Evolutionary conservation across 768 basidiomycete species (phyloP).

Genomic region (Kwoniella newhampshirensis): DNA sequence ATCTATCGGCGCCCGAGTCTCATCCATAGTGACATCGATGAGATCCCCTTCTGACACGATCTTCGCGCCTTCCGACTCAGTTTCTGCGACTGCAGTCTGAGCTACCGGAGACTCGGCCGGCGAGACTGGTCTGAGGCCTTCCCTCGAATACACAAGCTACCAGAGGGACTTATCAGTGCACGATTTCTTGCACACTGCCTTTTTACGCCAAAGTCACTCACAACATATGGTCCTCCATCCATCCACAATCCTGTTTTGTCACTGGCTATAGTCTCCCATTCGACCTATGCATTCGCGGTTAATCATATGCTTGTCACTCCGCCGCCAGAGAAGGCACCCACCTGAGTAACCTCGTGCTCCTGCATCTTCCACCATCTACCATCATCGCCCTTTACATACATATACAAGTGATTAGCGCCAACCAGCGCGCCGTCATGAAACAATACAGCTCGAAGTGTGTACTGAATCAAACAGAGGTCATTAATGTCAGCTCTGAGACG

Average conservation of each 20-base stretch:
- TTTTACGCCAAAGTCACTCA: constrained; percentile 10
- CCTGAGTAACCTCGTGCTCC: constrained; percentile 32
- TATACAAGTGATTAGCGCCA: constrained; percentile 32
- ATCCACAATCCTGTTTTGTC: constrained; percentile 44
- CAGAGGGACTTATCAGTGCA: too few species aligned
- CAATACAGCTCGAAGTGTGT: constrained; percentile 30
- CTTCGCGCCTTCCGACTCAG: too few species aligned
- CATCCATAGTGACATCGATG: too few species aligned
- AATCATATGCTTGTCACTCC: background rate
- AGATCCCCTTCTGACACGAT: too few species aligned
- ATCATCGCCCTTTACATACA: constrained; percentile 30
- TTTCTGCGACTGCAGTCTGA: too few species aligned
- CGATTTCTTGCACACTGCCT: too few species aligned
- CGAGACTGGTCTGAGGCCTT: too few species aligned
- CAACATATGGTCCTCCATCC: constrained; percentile 43
- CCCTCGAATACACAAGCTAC: too few species aligned
- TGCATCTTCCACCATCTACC: constrained; percentile 43
- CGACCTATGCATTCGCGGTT: background rate
- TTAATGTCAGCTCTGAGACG: too few species aligned
- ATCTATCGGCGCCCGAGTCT: too few species aligned
- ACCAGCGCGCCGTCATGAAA: constrained; percentile 41
- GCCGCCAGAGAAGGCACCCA: constrained; percentile 5
- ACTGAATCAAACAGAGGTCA: constrained; percentile 23
- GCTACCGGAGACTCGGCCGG: too few species aligned
- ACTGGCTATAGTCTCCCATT: constrained; percentile 26